These are phyloP conservation scores for Omphalotus guepiniiformis DNA, from an alignment of 768 basidiomycete genomes.

Conservation along the genomic window DNA sequence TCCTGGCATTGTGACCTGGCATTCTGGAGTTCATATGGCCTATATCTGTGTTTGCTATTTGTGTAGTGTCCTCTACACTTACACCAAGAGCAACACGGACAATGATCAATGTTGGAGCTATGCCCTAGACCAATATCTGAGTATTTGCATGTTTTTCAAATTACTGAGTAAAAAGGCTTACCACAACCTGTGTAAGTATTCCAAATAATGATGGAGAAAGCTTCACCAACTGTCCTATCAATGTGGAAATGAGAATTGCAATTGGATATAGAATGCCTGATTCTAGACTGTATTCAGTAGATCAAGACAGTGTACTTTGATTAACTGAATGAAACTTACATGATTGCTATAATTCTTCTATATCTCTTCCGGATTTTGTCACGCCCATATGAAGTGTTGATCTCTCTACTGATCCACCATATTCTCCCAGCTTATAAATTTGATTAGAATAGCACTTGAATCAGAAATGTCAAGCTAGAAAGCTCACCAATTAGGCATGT, in stretches of 20 bases:
- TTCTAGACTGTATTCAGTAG: background rate
- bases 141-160: no score
- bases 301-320: background rate
- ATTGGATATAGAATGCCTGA: conserved; percentile 2
- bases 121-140: no score
- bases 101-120: no score
- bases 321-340: background rate
- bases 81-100: no score
- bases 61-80: no score
- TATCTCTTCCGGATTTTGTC: background rate
- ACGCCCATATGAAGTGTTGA: background rate
- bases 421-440: background rate
- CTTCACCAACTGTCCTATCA: background rate
- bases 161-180: no score
- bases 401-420: conserved; percentile 2
- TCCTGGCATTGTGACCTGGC: no score
- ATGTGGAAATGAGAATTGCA: background rate
- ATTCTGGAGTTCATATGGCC: no score
- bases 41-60: no score
- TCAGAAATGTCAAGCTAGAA: background rate
- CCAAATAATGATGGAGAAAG: conserved; percentile 1
- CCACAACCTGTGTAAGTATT: background rate
- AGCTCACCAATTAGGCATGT: conserved; percentile 3
- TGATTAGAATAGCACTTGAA: background rate
- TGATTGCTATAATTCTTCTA: background rate